phyloP scores from a whole-genome alignment of 192 early-diverging fungal species.

The Coemansia javaensis region DNA sequence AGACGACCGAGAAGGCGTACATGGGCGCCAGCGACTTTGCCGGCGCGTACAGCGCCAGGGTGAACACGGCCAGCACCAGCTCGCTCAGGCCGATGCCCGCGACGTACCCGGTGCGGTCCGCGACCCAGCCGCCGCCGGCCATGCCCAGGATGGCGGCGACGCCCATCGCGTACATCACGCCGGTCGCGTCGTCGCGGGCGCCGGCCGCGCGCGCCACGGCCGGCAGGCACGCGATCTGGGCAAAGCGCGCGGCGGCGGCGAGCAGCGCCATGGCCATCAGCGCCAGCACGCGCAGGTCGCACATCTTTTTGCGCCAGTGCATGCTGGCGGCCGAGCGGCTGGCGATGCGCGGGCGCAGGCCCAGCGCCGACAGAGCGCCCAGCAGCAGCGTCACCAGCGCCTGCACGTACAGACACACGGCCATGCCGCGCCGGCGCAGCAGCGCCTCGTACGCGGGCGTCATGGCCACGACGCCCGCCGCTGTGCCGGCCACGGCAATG shows the following conservation, averaged over 20 bases:
- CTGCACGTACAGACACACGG: constrained; percentile 19
- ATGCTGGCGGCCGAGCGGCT: neutral
- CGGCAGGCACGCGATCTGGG: constrained; percentile 30
- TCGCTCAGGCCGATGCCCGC: constrained; percentile 28
- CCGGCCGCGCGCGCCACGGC: constrained; percentile 16
- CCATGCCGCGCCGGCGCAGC: constrained; percentile 38
- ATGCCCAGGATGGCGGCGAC: constrained; percentile 8
- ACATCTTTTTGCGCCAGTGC: constrained; percentile 4
- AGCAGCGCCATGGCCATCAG: constrained; percentile 23
- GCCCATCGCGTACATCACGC: constrained; percentile 23
- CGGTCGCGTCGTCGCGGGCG: neutral
- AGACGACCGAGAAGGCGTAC: constrained; percentile 25
- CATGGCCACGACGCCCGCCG: constrained; percentile 38
- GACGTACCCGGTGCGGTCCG: constrained; percentile 21
- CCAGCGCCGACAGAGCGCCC: constrained; percentile 4
- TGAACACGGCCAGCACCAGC: constrained; percentile 17
- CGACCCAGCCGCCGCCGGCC: constrained; percentile 7
- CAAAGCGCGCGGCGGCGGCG: constrained; percentile 15
- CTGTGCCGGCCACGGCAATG: constrained; percentile 41
- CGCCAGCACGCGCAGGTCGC: constrained; percentile 10
- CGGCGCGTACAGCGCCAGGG: constrained; percentile 25
- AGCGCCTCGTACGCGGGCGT: constrained; percentile 35
- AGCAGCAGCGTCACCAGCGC: constrained; percentile 20
- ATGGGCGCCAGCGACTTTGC: constrained; percentile 7
- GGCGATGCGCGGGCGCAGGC: constrained; percentile 19